A percentile compares a stretch with the other conserved stretches of the same genome.
Conservation (phyloP, 306 rosid species). For the Prunus campanulata region DNA sequence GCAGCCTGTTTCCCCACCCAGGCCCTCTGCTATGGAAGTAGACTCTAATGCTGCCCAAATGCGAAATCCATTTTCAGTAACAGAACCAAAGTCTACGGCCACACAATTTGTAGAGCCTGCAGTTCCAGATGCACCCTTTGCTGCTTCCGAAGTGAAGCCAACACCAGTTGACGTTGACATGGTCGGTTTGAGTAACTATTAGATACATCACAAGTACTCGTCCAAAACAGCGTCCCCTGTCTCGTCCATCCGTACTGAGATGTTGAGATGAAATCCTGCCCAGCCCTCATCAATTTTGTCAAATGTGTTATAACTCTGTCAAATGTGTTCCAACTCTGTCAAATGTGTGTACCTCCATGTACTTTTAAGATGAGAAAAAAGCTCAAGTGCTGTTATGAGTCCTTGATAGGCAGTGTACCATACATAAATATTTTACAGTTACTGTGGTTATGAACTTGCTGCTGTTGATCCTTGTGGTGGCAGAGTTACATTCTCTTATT, state of each 20-base stretch:
- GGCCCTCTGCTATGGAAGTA: slow-evolving; percentile 74
- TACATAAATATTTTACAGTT: not conserved
- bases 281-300: slow-evolving; percentile 5
- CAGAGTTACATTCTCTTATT: not conserved
- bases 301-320: not conserved
- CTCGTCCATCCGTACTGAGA: not conserved
- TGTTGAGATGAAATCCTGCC: not conserved
- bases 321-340: not conserved
- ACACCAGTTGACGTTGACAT: slow-evolving; percentile 52
- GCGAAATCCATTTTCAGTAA: slow-evolving; percentile 50
- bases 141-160: slow-evolving; percentile 55
- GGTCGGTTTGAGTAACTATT: slow-evolving; percentile 29
- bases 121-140: slow-evolving; percentile 41
- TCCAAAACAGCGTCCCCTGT: not conserved
- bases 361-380: not conserved
- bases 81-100: slow-evolving; percentile 46
- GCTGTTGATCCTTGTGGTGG: not conserved
- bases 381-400: not conserved
- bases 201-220: not conserved
- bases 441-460: not conserved
- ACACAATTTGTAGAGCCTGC: slow-evolving; percentile 47
- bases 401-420: not conserved
- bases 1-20: slow-evolving; percentile 86
- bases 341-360: not conserved
- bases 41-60: slow-evolving; percentile 56